phyloP scores from a whole-genome alignment of 2,329 filamentous ascomycete genomes.

The Aspergillus tamarii region DNA sequence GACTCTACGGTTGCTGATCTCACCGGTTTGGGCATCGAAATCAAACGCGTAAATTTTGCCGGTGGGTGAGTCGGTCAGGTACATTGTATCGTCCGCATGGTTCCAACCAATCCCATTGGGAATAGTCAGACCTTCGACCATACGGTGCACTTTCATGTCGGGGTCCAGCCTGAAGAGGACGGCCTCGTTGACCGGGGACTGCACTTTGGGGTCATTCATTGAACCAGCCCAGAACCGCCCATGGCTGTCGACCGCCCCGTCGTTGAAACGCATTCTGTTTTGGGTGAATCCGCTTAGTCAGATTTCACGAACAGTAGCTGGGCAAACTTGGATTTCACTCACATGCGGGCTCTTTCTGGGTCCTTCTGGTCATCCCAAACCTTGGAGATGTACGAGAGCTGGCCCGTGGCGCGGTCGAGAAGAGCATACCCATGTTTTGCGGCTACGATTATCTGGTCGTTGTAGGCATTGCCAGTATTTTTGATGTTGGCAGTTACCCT shows the following conservation, averaged over 20 bases:
- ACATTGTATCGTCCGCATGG: slow-evolving; percentile 71
- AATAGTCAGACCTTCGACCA: slow-evolving; percentile 70
- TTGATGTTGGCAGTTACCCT: slow-evolving; percentile 79
- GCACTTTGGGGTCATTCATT: slow-evolving; percentile 79
- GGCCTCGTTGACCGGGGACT: slow-evolving; percentile 60
- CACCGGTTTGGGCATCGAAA: slow-evolving; percentile 67
- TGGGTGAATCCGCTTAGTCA: slow-evolving; percentile 19
- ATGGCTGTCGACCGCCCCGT: slow-evolving; percentile 77
- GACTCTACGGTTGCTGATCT: slow-evolving; percentile 68
- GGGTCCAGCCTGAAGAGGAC: slow-evolving; percentile 73
- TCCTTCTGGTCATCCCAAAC: slow-evolving; percentile 58
- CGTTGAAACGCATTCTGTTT: slow-evolving; percentile 66
- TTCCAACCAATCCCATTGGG: slow-evolving; percentile 88
- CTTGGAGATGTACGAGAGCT: slow-evolving; percentile 60
- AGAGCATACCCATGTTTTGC: slow-evolving; percentile 83
- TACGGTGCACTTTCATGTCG: slow-evolving; percentile 61
- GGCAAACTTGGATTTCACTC: slow-evolving; percentile 21
- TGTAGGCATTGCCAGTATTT: slow-evolving; percentile 50
- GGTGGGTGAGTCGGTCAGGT: slow-evolving; percentile 78
- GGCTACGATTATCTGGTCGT: slow-evolving; percentile 73
- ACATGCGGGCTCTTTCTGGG: slow-evolving; percentile 51
- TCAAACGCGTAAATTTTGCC: slow-evolving; percentile 74
- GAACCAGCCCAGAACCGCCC: slow-evolving; percentile 84
- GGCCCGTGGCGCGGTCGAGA: slow-evolving; percentile 65
- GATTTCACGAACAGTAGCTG: slow-evolving; percentile 6